Conservation (phyloP, 768 basidiomycete genomes). For the Xerocomellus intermedius region DNA sequence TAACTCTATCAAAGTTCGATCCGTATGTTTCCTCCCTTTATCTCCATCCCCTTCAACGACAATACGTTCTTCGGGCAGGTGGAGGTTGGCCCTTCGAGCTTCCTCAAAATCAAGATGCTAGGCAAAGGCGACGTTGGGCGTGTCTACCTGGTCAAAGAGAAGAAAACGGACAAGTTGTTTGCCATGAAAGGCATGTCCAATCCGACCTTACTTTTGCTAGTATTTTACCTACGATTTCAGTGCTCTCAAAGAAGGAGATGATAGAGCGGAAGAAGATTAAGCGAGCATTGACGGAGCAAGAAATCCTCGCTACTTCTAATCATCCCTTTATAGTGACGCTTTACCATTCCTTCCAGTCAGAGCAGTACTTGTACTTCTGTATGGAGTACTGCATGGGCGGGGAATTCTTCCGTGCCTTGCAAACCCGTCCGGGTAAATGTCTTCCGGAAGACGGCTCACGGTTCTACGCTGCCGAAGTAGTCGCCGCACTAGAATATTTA, state of each 20-base stretch:
- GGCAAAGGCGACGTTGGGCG: constrained; percentile 99
- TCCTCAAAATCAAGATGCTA: constrained; percentile 96
- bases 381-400: constrained; percentile 99
- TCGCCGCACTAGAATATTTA: constrained; percentile 95
- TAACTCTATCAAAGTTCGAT: constrained; percentile 92
- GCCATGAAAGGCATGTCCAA: constrained; percentile 93
- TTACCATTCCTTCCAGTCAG: constrained; percentile 98
- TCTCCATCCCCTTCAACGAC: background rate
- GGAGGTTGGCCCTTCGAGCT: constrained; percentile 91
- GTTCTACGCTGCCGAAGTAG: constrained; percentile 98
- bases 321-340: constrained; percentile 99
- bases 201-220: constrained; percentile 1
- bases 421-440: constrained; percentile 95
- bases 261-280: constrained; percentile 99
- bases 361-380: constrained; percentile 97
- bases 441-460: constrained; percentile 92
- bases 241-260: constrained; percentile 99
- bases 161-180: constrained; percentile 93
- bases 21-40: constrained; percentile 48
- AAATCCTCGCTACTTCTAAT: constrained; percentile 97
- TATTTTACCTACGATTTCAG: constrained; percentile 45
- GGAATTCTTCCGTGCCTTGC: constrained; percentile 97
- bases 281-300: constrained; percentile 96
- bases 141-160: constrained; percentile 97
- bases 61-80: constrained; percentile 48